Percentiles rank a stretch among this genome's conserved stretches.
Conservation (phyloP, 2,329 filamentous ascomycete species). For the Plenodomus biglobosus region DNA sequence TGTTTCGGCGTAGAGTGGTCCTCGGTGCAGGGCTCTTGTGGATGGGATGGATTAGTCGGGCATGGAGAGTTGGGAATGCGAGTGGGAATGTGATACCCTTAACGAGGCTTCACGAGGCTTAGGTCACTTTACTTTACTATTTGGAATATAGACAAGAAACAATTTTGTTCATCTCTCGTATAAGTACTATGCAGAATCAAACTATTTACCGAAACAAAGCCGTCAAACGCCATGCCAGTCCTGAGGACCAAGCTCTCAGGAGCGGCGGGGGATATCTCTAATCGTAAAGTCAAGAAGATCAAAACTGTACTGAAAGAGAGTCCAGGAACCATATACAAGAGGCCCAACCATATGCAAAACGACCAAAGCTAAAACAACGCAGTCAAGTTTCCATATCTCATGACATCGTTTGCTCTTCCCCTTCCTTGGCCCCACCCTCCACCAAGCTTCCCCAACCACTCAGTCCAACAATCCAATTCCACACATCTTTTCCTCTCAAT, state of each 20-base stretch:
- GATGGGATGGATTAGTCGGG: neutral
- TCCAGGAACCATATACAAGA: neutral
- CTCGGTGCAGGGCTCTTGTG: neutral
- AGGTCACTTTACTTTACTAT: neutral
- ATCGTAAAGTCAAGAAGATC: neutral
- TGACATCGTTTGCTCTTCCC: neutral
- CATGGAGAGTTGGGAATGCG: neutral
- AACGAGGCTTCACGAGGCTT: neutral
- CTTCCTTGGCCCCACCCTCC: neutral
- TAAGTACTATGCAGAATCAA: neutral
- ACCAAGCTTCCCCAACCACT: no score
- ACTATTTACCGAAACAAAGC: neutral
- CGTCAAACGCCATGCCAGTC: neutral
- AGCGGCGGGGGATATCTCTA: neutral
- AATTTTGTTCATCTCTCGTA: neutral
- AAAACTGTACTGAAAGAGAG: neutral
- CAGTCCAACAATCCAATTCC: no score
- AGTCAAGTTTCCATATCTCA: neutral
- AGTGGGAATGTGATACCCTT: neutral
- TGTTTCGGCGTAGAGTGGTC: constrained; percentile 44
- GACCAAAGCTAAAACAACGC: neutral
- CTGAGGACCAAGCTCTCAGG: neutral
- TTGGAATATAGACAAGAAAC: neutral
- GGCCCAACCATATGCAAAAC: no score
- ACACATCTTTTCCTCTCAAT: neutral